Percentiles rank a stretch among this genome's conserved stretches.
Conservation (phyloP, 2,329 filamentous ascomycete genomes). For the Fusarium fracticaudum region DNA sequence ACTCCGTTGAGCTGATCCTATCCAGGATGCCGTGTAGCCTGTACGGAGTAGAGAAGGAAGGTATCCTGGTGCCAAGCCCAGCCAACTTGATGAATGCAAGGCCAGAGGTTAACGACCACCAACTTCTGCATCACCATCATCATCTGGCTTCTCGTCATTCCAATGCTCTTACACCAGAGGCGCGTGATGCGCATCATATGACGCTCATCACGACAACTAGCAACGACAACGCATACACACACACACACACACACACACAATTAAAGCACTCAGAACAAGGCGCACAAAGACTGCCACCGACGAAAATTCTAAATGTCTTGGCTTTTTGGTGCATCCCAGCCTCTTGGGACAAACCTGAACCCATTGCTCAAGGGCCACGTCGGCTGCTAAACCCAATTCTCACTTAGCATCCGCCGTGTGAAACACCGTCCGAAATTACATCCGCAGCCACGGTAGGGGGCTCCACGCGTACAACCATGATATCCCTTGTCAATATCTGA, state of each 20-base stretch:
- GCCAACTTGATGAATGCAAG: conserved; percentile 19
- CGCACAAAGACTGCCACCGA: neutral
- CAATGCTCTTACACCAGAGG: conserved; percentile 26
- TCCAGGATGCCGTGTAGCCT: conserved; percentile 10
- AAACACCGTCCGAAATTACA: conserved; percentile 50
- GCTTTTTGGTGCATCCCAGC: conserved; percentile 28
- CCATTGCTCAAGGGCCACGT: conserved; percentile 37
- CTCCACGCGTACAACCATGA: conserved; percentile 29
- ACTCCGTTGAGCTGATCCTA: conserved; percentile 2
- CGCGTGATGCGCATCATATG: conserved; percentile 24
- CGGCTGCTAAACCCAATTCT: conserved; percentile 36
- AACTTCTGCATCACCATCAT: neutral
- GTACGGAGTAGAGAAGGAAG: neutral
- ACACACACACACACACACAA: conserved; percentile 5
- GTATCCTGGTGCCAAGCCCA: conserved; percentile 12
- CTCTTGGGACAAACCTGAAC: conserved; percentile 24
- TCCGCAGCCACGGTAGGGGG: conserved; percentile 42
- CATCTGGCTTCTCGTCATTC: conserved; percentile 20
- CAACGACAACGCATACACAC: conserved; percentile 1
- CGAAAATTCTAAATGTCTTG: conserved; percentile 23
- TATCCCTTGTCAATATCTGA: conserved; percentile 23
- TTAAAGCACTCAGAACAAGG: neutral
- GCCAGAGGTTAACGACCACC: conserved; percentile 5
- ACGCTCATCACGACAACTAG: conserved; percentile 9
- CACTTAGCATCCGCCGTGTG: conserved; percentile 37